Conservation (phyloP, 2,329 filamentous ascomycete species). For the Diaporthe citri region DNA sequence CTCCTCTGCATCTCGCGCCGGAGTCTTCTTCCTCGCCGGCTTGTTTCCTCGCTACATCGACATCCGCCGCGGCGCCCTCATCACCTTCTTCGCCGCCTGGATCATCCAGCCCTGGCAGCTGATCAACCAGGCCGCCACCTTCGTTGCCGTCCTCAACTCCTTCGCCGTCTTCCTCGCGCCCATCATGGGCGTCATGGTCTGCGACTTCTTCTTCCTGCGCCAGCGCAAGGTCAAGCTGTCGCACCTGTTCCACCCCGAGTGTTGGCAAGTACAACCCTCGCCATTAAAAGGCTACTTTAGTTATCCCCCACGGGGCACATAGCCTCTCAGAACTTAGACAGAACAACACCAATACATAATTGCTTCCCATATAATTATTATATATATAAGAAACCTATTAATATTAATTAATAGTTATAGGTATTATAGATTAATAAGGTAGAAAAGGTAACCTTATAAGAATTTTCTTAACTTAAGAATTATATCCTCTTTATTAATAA, state of each 20-base stretch:
- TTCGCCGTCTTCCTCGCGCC: constrained; percentile 57
- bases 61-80: constrained; percentile 48
- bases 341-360: too few relatives aligned
- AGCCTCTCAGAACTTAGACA: too few relatives aligned
- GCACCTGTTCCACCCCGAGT: constrained; percentile 51
- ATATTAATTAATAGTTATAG: too few relatives aligned
- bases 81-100: constrained; percentile 48
- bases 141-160: constrained; percentile 51
- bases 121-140: constrained; percentile 47
- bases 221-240: constrained; percentile 50
- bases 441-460: too few relatives aligned
- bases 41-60: constrained; percentile 47
- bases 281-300: too few relatives aligned
- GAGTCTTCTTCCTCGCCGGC: constrained; percentile 47
- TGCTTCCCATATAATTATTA: too few relatives aligned
- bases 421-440: too few relatives aligned
- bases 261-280: too few relatives aligned
- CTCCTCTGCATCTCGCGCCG: constrained; percentile 47
- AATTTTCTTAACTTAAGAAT: too few relatives aligned
- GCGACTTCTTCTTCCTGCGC: constrained; percentile 53
- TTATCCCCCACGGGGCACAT: too few relatives aligned
- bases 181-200: constrained; percentile 54
- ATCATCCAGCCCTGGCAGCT: constrained; percentile 50
- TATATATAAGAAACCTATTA: too few relatives aligned
- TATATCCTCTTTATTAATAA: too few relatives aligned